Evolutionary conservation across 2,329 filamentous ascomycete genomes (phyloP), one percentile per base, ranked within the genome.

Genomic region (Penicillium sp.): DNA sequence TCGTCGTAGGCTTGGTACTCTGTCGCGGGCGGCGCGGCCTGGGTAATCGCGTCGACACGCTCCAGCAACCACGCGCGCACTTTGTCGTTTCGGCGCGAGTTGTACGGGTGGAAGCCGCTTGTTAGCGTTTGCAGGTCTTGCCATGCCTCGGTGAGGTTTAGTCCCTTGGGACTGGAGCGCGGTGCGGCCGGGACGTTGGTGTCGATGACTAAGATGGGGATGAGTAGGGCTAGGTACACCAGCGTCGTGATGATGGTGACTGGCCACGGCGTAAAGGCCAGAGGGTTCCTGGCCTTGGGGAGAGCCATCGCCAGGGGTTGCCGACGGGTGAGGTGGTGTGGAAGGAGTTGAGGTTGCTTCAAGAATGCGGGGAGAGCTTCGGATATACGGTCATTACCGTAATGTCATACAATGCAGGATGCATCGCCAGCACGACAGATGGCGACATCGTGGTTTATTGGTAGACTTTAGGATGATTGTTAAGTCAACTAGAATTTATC

Each of bases 101-200:
- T 97, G 77, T 90, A 96, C 0, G 94, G 93, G 68, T 96, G 94
- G 67, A 89, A 94, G 1, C 80, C 79, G 57, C 80, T 80, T 27
- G 88, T 93, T 42, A 99, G 80, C 49, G 80, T 76, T 54, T 91
- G 84, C 26, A 99, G 79, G 68, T 97, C 92, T 10, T 80, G 74
- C 92, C 92, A 97, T 30, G 93, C 91, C 73, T 95, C 86, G 2
- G 87, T 88, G 46, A 97, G 75, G 65, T 96, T 90, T 64, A 95
- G 76, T 15, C 91, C 91, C 7, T 76, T 66, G 30, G 82, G 81
- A 5, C 75, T 64, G 32, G 80, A 77, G 30, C 78, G 73, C 0
- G 89, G 87, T 43, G 85, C 80, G 17, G 81, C 68, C 4, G 93
- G 89, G 7, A 96, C 87, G 23, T 83, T 83, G 72, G 90, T 86